These are phyloP conservation scores for Erysimum pusillum DNA, from an alignment of 441 rosid genomes.

Conservation along the genomic window DNA sequence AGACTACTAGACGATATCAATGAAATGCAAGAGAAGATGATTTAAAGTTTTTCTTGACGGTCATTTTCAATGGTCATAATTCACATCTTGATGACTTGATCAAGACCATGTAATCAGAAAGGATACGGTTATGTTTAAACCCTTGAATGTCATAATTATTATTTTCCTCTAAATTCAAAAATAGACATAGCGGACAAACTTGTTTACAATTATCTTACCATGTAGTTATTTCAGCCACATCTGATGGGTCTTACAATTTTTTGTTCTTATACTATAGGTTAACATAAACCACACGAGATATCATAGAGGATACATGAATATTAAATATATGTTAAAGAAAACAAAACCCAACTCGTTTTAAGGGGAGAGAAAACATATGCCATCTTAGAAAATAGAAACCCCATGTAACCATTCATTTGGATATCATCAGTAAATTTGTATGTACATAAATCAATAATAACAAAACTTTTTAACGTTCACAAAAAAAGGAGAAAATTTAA, in stretches of 20 bases:
- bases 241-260: not conserved
- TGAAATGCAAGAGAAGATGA: not conserved
- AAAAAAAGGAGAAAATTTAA: not conserved
- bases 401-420: slow-evolving; percentile 1
- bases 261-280: slow-evolving; percentile 25
- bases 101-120: slow-evolving; percentile 19
- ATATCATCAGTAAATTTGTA: slow-evolving; percentile 3
- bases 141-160: not conserved
- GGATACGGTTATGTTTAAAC: slow-evolving; percentile 9
- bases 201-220: slow-evolving; percentile 25
- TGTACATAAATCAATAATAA: not conserved
- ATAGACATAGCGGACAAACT: not conserved
- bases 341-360: not conserved
- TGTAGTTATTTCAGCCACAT: slow-evolving; percentile 20
- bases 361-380: not conserved
- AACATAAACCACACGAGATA: slow-evolving; percentile 33
- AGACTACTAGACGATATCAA: no score
- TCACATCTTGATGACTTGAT: slow-evolving; percentile 16
- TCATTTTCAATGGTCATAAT: slow-evolving; percentile 6
- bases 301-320: not conserved
- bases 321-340: not conserved
- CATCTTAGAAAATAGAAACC: not conserved
- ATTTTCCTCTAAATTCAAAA: not conserved
- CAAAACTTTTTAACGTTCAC: not conserved
- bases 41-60: not conserved